Evolutionary conservation across 2,329 filamentous ascomycete genomes (phyloP).

Genomic region (Cryphonectria naterciae): DNA sequence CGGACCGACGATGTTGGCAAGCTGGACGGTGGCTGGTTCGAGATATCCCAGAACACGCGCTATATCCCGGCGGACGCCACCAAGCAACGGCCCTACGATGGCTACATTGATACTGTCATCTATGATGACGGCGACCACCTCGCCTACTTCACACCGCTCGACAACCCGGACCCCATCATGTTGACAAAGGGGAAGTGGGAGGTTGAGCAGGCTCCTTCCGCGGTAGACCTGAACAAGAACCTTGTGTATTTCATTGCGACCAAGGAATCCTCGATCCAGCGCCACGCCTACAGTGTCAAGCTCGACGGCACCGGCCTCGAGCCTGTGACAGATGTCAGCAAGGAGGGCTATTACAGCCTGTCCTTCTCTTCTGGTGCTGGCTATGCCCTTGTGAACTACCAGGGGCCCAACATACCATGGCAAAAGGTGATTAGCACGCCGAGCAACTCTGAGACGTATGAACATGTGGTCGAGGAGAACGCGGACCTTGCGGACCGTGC

Average conservation of each 20-base stretch:
- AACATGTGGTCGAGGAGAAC: constrained; percentile 80
- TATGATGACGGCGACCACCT: constrained; percentile 87
- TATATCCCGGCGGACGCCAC: constrained; percentile 83
- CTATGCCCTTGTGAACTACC: constrained; percentile 82
- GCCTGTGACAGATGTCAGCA: constrained; percentile 72
- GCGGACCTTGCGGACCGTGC: constrained; percentile 68
- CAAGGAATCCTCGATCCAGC: constrained; percentile 84
- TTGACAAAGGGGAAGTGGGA: constrained; percentile 92
- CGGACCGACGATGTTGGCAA: constrained; percentile 77
- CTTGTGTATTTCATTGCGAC: constrained; percentile 90
- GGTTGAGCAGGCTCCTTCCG: constrained; percentile 81
- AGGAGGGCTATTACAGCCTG: constrained; percentile 77
- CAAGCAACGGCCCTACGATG: constrained; percentile 78
- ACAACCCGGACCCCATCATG: constrained; percentile 79
- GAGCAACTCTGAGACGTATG: constrained; percentile 65
- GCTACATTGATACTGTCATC: constrained; percentile 91
- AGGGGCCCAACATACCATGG: constrained; percentile 84
- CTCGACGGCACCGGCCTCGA: constrained; percentile 76
- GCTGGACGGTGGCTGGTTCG: constrained; percentile 97
- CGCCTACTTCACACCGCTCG: constrained; percentile 88
- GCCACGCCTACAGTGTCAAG: constrained; percentile 88
- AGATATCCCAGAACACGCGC: constrained; percentile 83
- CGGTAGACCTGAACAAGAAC: constrained; percentile 82
- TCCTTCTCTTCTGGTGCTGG: constrained; percentile 84
- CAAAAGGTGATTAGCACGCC: constrained; percentile 89